phyloP scores from a whole-genome alignment of 2,329 filamentous ascomycete species.

The Taxawa tesnikishii region DNA sequence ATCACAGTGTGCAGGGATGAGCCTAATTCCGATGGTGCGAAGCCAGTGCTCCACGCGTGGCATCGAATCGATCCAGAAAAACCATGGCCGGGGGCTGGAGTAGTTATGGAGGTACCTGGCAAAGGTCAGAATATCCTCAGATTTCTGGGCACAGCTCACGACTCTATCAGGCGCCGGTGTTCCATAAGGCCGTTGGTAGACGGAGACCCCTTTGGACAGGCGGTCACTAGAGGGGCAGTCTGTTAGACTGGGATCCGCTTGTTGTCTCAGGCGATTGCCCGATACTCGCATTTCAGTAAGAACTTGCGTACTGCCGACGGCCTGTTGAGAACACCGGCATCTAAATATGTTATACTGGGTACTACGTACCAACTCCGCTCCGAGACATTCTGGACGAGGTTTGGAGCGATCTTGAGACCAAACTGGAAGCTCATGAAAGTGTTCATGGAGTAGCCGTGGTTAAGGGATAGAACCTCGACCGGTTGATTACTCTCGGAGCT shows the following conservation, averaged over 20 bases:
- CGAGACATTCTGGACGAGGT: slow-evolving; percentile 34
- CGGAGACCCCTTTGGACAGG: too few species aligned
- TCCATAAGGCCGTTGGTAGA: too few species aligned
- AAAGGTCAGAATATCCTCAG: too few species aligned
- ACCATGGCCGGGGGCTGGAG: slow-evolving; percentile 49
- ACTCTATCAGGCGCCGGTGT: too few species aligned
- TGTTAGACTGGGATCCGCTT: too few species aligned
- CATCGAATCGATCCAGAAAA: slow-evolving; percentile 60
- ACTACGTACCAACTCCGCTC: slow-evolving; percentile 46
- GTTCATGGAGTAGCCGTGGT: slow-evolving; percentile 42
- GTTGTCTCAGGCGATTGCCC: too few species aligned
- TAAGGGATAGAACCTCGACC: background rate
- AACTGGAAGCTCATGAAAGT: slow-evolving; percentile 40
- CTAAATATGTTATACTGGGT: too few species aligned
- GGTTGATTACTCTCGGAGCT: background rate
- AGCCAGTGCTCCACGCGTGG: slow-evolving; percentile 43
- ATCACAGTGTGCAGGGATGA: slow-evolving; percentile 52
- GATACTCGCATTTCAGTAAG: too few species aligned
- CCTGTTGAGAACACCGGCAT: too few species aligned
- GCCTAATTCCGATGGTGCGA: slow-evolving; percentile 37
- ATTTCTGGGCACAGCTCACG: too few species aligned
- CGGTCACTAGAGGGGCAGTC: too few species aligned
- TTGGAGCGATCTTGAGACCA: background rate
- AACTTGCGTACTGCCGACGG: too few species aligned
- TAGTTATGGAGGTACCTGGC: slow-evolving; percentile 57